These are phyloP conservation scores for Colletotrichum eremochloae DNA, from an alignment of 2,329 filamentous ascomycete genomes.

Conservation along the genomic window DNA sequence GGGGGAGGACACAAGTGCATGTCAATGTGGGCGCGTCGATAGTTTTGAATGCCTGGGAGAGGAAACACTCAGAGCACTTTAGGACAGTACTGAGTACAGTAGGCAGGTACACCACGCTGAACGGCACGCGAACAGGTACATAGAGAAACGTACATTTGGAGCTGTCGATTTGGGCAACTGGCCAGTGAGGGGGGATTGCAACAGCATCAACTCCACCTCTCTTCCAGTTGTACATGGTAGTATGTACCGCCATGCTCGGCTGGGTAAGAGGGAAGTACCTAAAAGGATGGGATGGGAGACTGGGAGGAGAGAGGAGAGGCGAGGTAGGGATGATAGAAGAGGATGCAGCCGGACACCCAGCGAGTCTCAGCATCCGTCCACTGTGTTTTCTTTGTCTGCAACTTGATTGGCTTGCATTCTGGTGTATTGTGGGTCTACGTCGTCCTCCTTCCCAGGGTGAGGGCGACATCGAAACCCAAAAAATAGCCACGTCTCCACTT, in stretches of 20 bases:
- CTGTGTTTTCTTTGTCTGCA: constrained; percentile 26
- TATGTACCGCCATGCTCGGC: constrained; percentile 5
- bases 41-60: constrained; percentile 52
- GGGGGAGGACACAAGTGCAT: constrained; percentile 49
- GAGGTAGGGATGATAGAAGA: constrained; percentile 3
- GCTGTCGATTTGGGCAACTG: constrained; percentile 3
- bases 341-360: constrained; percentile 40
- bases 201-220: not conserved
- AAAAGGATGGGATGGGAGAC: not conserved
- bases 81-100: constrained; percentile 9
- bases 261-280: not conserved
- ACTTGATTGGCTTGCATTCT: constrained; percentile 16
- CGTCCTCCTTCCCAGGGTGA: constrained; percentile 20
- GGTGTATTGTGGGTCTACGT: constrained; percentile 7
- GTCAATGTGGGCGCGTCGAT: constrained; percentile 48
- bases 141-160: constrained; percentile 7
- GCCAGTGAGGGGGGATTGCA: not conserved
- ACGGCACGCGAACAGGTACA: constrained; percentile 10
- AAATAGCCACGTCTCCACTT: constrained; percentile 20
- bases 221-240: not conserved
- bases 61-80: constrained; percentile 11
- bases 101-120: not conserved
- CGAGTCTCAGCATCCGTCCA: constrained; percentile 39
- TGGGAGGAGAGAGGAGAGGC: not conserved
- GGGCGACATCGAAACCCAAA: constrained; percentile 27